Percentiles rank a stretch among this genome's conserved stretches.
These are phyloP conservation scores for Arthrobotrys sphaeroides DNA, from an alignment of 2,329 filamentous ascomycete species.

Conservation along the genomic window DNA sequence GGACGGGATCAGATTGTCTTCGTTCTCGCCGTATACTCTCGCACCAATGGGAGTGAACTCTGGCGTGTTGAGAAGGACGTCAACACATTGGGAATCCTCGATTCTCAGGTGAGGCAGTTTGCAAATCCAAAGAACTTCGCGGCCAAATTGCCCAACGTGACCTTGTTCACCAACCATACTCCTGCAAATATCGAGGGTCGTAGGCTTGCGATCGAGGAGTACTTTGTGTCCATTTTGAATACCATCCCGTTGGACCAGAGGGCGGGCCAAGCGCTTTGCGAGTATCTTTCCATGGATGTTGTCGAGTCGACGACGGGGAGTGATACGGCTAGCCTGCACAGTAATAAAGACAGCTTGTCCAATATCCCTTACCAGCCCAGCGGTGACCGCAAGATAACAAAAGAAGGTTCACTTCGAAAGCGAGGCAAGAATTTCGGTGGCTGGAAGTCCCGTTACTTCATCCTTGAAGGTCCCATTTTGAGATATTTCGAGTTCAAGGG, in stretches of 20 bases:
- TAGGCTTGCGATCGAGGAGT: slow-evolving; percentile 79
- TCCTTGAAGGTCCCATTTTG: slow-evolving; percentile 74
- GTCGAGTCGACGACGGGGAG: slow-evolving; percentile 65
- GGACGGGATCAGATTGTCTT: slow-evolving; percentile 67
- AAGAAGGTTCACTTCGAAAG: slow-evolving; percentile 88
- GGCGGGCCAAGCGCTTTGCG: slow-evolving; percentile 82
- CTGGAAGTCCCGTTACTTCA: slow-evolving; percentile 85
- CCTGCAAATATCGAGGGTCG: slow-evolving; percentile 92
- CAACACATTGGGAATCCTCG: slow-evolving; percentile 79
- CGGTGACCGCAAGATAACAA: slow-evolving; percentile 60
- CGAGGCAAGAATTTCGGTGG: slow-evolving; percentile 98
- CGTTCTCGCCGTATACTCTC: slow-evolving; percentile 83
- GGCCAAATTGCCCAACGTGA: slow-evolving; percentile 81
- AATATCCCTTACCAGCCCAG: slow-evolving; percentile 60
- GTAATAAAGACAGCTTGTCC: slow-evolving; percentile 60
- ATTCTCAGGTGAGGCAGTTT: slow-evolving; percentile 79
- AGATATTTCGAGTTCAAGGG: slow-evolving; percentile 93
- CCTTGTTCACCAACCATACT: slow-evolving; percentile 88
- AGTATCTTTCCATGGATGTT: slow-evolving; percentile 78
- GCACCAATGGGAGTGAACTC: slow-evolving; percentile 78
- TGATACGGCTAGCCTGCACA: slow-evolving; percentile 65
- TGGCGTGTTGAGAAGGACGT: slow-evolving; percentile 97
- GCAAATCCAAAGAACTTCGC: slow-evolving; percentile 68
- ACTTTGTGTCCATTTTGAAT: slow-evolving; percentile 85
- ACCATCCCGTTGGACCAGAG: slow-evolving; percentile 76